These are phyloP conservation scores for Litsea cubeba DNA, from an alignment of 164 flowering plant species.

Conservation along the genomic window DNA sequence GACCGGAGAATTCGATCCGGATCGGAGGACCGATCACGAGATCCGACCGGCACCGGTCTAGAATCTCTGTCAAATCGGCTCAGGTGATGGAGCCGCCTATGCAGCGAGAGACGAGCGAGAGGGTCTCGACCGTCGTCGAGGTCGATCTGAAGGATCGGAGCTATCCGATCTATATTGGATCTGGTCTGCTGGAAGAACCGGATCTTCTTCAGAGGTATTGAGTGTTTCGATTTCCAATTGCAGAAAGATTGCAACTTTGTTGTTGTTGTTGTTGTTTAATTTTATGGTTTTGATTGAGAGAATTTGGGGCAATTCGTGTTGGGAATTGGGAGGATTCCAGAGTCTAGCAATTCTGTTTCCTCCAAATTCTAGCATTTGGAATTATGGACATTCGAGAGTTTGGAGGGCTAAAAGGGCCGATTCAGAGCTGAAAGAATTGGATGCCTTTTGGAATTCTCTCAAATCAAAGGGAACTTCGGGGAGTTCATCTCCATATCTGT, in stretches of 20 bases:
- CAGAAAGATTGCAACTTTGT: neutral
- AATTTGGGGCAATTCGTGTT: neutral
- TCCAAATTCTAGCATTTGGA: no score
- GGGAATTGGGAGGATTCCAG: no score
- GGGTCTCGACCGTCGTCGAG: slow-evolving; percentile 60
- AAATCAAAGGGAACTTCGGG: no score
- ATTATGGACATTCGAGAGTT: no score
- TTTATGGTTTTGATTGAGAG: neutral
- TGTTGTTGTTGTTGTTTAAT: neutral
- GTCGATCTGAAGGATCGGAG: slow-evolving; percentile 89
- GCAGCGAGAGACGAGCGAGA: slow-evolving; percentile 18
- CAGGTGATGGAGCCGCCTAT: slow-evolving; percentile 49
- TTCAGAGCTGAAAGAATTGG: no score
- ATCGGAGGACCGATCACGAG: slow-evolving; percentile 3
- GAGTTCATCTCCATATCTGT: no score
- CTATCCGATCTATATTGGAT: slow-evolving; percentile 94
- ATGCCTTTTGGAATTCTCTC: no score
- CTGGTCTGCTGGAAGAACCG: slow-evolving; percentile 77
- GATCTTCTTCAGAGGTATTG: slow-evolving; percentile 81
- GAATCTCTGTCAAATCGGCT: slow-evolving; percentile 42
- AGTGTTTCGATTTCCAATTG: neutral
- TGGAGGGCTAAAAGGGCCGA: no score
- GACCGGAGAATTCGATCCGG: slow-evolving; percentile 6
- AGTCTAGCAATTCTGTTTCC: no score
- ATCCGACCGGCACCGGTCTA: slow-evolving; percentile 10